Conservation (phyloP, 169 alveolate species). For the Eimeria acervulina region DNA sequence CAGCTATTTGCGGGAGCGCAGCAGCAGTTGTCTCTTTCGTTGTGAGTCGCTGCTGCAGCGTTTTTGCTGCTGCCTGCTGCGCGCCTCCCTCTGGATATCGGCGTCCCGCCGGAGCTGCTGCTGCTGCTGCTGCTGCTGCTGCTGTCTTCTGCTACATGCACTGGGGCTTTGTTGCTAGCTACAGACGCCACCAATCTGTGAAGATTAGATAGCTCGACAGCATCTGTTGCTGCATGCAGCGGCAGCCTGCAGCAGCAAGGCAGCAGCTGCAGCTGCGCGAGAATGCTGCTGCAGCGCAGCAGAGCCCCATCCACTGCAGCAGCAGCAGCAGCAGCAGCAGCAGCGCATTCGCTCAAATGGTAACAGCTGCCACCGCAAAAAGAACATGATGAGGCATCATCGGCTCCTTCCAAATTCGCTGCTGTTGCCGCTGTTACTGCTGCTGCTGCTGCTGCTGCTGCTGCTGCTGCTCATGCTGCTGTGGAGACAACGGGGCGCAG, state of each 20-base stretch:
- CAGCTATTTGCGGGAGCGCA: background rate
- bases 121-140: slow-evolving; percentile 74
- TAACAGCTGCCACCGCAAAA: background rate
- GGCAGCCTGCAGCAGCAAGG: no score
- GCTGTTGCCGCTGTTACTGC: background rate
- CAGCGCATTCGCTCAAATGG: background rate
- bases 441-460: background rate
- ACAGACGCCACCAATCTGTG: slow-evolving; percentile 17
- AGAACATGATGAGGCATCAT: background rate
- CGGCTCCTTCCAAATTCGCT: background rate
- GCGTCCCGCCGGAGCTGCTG: no score
- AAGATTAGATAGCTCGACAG: slow-evolving; percentile 28
- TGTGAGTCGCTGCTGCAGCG: background rate
- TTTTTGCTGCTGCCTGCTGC: background rate
- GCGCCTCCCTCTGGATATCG: background rate
- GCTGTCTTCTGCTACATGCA: slow-evolving; percentile 48
- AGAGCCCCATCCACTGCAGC: slow-evolving; percentile 31
- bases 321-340: slow-evolving; percentile 26
- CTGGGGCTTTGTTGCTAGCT: background rate
- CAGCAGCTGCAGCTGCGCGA: slow-evolving; percentile 55
- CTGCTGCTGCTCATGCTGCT: no score
- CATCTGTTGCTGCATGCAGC: no score
- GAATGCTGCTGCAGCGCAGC: slow-evolving; percentile 62
- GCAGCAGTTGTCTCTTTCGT: background rate
- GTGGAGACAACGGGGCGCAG: background rate